Evolutionary conservation across 2,329 filamentous ascomycete species (phyloP).

Genomic region (Neonectria neomacrospora): DNA sequence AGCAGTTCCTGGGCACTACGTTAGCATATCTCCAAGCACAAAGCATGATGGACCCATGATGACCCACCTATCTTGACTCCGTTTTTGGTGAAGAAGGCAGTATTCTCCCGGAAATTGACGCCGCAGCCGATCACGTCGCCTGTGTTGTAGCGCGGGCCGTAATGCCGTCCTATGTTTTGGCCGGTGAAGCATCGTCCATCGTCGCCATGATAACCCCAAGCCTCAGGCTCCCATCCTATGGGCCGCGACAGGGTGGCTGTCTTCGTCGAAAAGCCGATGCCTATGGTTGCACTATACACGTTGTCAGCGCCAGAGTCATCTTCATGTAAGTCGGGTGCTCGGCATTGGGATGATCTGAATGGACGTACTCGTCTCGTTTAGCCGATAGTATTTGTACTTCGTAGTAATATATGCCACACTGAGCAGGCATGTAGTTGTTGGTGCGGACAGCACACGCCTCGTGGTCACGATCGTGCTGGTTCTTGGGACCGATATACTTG

Average conservation of each 20-base stretch:
- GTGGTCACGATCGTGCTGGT: slow-evolving; percentile 65
- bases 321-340: background rate
- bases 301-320: slow-evolving; percentile 17
- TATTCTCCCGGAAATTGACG: slow-evolving; percentile 71
- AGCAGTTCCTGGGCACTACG: slow-evolving; percentile 66
- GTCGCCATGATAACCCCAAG: slow-evolving; percentile 76
- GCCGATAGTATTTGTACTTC: slow-evolving; percentile 70
- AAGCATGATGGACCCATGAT: background rate
- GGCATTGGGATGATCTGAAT: slow-evolving; percentile 2
- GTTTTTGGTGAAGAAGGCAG: slow-evolving; percentile 77
- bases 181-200: slow-evolving; percentile 71
- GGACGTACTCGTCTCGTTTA: slow-evolving; percentile 67
- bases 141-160: slow-evolving; percentile 65
- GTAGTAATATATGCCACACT: slow-evolving; percentile 95
- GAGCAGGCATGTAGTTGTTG: slow-evolving; percentile 85
- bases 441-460: slow-evolving; percentile 87
- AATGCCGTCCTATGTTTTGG: slow-evolving; percentile 66
- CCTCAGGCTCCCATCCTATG: slow-evolving; percentile 74
- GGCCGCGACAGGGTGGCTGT: slow-evolving; percentile 64
- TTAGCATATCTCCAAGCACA: slow-evolving; percentile 36
- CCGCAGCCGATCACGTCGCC: slow-evolving; percentile 73
- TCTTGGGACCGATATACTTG: slow-evolving; percentile 63
- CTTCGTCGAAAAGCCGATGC: slow-evolving; percentile 70
- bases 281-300: slow-evolving; percentile 65
- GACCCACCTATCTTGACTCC: slow-evolving; percentile 65